A percentile compares a stretch with the other conserved stretches of the same genome.
These are phyloP conservation scores for Kalaharituber pfeilii DNA, from an alignment of 2,329 filamentous ascomycete genomes.

Conservation along the genomic window DNA sequence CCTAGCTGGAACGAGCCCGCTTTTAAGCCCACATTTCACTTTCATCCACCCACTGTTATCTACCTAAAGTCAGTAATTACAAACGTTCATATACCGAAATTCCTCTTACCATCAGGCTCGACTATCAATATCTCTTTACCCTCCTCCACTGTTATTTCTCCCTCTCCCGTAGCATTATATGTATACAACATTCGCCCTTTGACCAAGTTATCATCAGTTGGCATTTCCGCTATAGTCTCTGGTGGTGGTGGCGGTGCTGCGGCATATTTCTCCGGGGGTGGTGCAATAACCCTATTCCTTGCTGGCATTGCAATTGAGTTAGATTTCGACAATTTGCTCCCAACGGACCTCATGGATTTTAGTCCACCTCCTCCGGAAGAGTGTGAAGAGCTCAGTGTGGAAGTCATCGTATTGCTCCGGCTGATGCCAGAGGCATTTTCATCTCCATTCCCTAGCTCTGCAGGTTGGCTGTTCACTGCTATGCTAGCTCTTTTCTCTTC, in stretches of 20 bases:
- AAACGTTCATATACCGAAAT: background rate
- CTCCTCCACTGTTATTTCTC: slow-evolving; percentile 65
- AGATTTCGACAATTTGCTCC: slow-evolving; percentile 10
- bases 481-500: slow-evolving; percentile 17
- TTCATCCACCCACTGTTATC: slow-evolving; percentile 87
- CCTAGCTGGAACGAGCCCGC: slow-evolving; percentile 71
- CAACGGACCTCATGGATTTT: slow-evolving; percentile 1
- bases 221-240: slow-evolving; percentile 29
- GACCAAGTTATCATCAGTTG: slow-evolving; percentile 38
- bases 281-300: slow-evolving; percentile 52
- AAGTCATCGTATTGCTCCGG: slow-evolving; percentile 18
- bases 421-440: slow-evolving; percentile 6
- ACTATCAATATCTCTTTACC: slow-evolving; percentile 60
- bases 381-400: slow-evolving; percentile 11
- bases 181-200: slow-evolving; percentile 77
- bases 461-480: slow-evolving; percentile 4
- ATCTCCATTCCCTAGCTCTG: slow-evolving; percentile 13
- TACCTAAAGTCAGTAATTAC: slow-evolving; percentile 30
- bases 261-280: slow-evolving; percentile 67
- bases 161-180: slow-evolving; percentile 64
- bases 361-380: background rate
- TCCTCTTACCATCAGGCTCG: slow-evolving; percentile 80
- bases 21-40: slow-evolving; percentile 54
- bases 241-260: slow-evolving; percentile 40
- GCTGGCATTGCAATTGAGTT: slow-evolving; percentile 11